Conservation (phyloP, 305 asterid species). For the Stenogyne calaminthoides region DNA sequence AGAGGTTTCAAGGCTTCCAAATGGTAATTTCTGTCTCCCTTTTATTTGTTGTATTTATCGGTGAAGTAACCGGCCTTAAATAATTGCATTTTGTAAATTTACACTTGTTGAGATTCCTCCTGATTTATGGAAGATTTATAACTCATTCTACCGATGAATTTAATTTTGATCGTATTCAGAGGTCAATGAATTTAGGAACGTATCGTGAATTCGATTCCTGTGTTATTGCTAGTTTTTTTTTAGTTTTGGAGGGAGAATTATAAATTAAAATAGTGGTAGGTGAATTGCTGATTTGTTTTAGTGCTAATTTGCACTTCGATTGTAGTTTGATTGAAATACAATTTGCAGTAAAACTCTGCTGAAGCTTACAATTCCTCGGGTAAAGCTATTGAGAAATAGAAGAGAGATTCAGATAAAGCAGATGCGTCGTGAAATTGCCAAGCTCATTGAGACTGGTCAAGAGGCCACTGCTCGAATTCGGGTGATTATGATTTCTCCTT, state of each 20-base stretch:
- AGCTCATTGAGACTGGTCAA: conserved; percentile 92
- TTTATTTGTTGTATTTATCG: not conserved
- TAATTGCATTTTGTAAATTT: conserved; percentile 13
- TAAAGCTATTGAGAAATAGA: conserved; percentile 85
- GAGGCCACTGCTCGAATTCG: conserved; percentile 97
- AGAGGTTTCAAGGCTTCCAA: conserved; percentile 39
- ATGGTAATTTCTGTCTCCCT: conserved; percentile 25
- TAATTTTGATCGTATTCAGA: not conserved
- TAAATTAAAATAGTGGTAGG: not conserved
- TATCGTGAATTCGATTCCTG: not conserved
- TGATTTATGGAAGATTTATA: no score
- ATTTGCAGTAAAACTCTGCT: conserved; percentile 81
- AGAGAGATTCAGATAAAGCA: conserved; percentile 86
- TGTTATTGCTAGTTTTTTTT: not conserved
- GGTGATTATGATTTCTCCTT: conserved; percentile 37
- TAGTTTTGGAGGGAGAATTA: not conserved
- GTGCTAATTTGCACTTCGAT: conserved; percentile 8
- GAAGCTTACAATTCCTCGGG: conserved; percentile 79
- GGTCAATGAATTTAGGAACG: not conserved
- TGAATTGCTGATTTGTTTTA: conserved; percentile 14
- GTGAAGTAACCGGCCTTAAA: not conserved
- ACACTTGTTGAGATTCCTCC: not conserved
- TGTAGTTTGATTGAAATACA: not conserved
- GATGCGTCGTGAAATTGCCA: conserved; percentile 91
- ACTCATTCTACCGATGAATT: not conserved